Conservation (phyloP, 1,139 yeast species). For the Trichomonascaceae sp. region DNA sequence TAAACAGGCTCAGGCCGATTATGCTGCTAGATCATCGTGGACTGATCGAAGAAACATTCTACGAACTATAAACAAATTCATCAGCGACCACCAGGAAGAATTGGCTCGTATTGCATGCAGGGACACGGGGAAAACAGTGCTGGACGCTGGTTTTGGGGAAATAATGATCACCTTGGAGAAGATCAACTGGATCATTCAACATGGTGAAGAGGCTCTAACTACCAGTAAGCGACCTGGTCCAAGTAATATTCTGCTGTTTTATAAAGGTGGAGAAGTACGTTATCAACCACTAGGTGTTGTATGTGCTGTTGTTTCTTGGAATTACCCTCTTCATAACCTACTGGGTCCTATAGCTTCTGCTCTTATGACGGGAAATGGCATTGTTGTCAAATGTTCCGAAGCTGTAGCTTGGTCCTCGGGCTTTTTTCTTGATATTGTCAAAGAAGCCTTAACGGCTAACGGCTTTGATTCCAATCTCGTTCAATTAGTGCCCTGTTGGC, state of each 20-base stretch:
- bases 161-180: conserved; percentile 85
- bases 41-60: conserved; percentile 63
- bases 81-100: conserved; percentile 75
- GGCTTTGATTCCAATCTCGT: conserved; percentile 76
- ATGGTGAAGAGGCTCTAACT: conserved; percentile 67
- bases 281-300: conserved; percentile 89
- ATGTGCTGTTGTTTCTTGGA: conserved; percentile 91
- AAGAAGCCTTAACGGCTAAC: conserved; percentile 62
- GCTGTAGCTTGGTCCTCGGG: conserved; percentile 92
- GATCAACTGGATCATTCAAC: conserved; percentile 76
- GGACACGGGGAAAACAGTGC: conserved; percentile 91
- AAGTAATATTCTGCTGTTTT: conserved; percentile 69
- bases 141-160: conserved; percentile 96
- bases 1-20: conserved; percentile 37
- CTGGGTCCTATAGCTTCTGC: conserved; percentile 90
- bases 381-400: conserved; percentile 89
- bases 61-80: conserved; percentile 62
- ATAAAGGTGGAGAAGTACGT: conserved; percentile 84
- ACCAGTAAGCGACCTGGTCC: conserved; percentile 85
- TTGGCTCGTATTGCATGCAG: conserved; percentile 90
- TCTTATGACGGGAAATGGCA: conserved; percentile 83
- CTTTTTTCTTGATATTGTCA: conserved; percentile 66
- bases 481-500: conserved; percentile 70
- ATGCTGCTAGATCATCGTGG: conserved; percentile 40
- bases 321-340: conserved; percentile 83